A percentile compares a stretch with the other conserved stretches of the same genome.
These are phyloP conservation scores for Prunus dulcis DNA, from an alignment of 306 rosid species.

Conservation along the genomic window DNA sequence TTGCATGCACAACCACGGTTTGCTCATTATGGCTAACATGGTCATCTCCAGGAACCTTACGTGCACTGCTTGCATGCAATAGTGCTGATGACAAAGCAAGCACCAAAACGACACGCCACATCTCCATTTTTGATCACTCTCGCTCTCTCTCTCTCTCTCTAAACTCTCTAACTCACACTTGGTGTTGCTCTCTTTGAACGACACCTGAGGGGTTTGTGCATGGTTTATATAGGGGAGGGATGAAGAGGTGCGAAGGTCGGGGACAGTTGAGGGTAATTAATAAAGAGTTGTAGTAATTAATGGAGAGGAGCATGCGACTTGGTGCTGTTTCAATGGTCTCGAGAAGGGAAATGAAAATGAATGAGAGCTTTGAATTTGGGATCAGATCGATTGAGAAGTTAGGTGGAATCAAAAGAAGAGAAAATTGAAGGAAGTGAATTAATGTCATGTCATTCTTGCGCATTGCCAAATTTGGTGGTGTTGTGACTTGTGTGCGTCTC, in stretches of 20 bases:
- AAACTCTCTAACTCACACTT: not conserved
- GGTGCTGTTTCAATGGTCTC: conserved; percentile 21
- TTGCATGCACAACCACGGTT: conserved; percentile 31
- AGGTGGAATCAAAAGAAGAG: conserved; percentile 52
- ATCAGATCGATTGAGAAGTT: conserved; percentile 40
- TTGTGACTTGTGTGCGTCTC: conserved; percentile 10
- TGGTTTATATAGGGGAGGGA: conserved; percentile 23
- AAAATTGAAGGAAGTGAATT: conserved; percentile 39
- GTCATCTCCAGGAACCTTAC: conserved; percentile 35
- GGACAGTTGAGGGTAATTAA: conserved; percentile 55
- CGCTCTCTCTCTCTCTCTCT: not conserved
- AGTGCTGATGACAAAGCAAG: conserved; percentile 23
- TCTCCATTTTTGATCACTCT: conserved; percentile 32
- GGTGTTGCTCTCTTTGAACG: not conserved
- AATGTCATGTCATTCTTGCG: conserved; percentile 14
- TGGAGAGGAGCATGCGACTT: not conserved
- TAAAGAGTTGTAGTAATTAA: conserved; percentile 21
- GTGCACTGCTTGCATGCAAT: conserved; percentile 47
- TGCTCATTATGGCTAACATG: conserved; percentile 5
- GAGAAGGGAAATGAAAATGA: conserved; percentile 32
- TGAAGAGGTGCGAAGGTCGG: not conserved
- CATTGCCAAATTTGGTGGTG: conserved; percentile 5
- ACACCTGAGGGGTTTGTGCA: not conserved
- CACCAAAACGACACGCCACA: conserved; percentile 24
- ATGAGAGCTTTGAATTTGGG: conserved; percentile 24